Evolutionary conservation across 805 yeast species (phyloP), one percentile per base, ranked within the genome.

Genomic region (Metschnikowia gelsemii): DNA sequence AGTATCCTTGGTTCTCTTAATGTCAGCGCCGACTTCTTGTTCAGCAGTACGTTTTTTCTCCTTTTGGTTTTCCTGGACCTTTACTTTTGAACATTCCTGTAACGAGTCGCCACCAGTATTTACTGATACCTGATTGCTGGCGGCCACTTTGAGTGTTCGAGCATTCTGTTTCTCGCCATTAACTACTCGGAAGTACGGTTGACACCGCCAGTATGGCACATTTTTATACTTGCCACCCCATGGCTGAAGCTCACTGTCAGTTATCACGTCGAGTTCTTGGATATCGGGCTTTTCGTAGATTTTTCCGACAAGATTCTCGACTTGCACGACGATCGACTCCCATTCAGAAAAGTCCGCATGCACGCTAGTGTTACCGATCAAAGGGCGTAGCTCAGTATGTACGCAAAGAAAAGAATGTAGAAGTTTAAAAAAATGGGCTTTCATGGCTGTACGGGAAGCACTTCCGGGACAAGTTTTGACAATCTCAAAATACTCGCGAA

Each of bases 121-220:
- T 22, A 30, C 47, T 20, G 42, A 36, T 8, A 45, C 46, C 39
- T 45, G 46, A 12, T 42, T 37, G 22, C 51, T 49, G 20, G 72
- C 73, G 1, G 75, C 74, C 25, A 70, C 63, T 40, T 64, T 62
- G 37, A 69, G 57, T 12, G 55, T 53, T 24, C 72, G 52, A 1
- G 66, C 59, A 45, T 66, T 69, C 37, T 66, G 71, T 47, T 66
- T 68, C 42, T 67, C 80, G 17, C 98, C 98, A 59, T 87, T 78
- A 1, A 91, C 96, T 2, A 83, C 81, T 54, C 99, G 75, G 72
- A 91, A 91, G 59, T 87, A 85, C 2, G 99, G 99, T 64, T 91
- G 99, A 50, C 96, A 82, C 55, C 98, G 76, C 98, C 98, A 91
- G 61, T 84, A 89, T 1, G 99, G 98, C 12, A 91, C 79, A 4